Conservation (phyloP, 1,139 yeast genomes). For the Lodderomyces jiufengensis region DNA sequence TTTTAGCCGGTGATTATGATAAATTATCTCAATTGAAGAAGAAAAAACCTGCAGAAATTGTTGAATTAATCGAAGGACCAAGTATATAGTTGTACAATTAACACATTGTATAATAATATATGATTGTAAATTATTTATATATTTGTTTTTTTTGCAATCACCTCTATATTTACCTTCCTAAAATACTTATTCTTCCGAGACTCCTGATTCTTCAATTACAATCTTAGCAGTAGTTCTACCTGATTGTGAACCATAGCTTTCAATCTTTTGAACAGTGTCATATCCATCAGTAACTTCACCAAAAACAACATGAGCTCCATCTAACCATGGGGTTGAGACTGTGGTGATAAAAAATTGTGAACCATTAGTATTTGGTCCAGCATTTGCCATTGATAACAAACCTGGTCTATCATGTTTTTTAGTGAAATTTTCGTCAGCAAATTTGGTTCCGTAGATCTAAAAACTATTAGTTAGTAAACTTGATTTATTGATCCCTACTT, state of each 20-base stretch:
- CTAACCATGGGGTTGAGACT: conserved; percentile 43
- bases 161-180: too few species aligned
- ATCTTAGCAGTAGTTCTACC: conserved; percentile 28
- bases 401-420: conserved; percentile 35
- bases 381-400: conserved; percentile 41
- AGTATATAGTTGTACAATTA: too few species aligned
- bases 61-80: conserved; percentile 34
- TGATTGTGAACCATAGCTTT: conserved; percentile 28
- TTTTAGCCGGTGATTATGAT: conserved; percentile 82
- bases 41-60: conserved; percentile 40
- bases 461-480: conserved; percentile 13
- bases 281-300: conserved; percentile 41
- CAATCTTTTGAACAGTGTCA: conserved; percentile 38
- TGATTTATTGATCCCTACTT: too few species aligned
- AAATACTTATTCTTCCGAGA: conserved; percentile 8
- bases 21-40: conserved; percentile 68
- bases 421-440: conserved; percentile 37
- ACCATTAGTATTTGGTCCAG: conserved; percentile 43
- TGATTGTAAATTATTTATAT: too few species aligned
- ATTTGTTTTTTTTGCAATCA: too few species aligned
- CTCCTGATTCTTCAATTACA: conserved; percentile 39
- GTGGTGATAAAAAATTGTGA: conserved; percentile 43
- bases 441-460: conserved; percentile 32
- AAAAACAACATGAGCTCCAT: conserved; percentile 41
- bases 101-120: too few species aligned